Evolutionary conservation across 2,329 filamentous ascomycete species (phyloP).

Genomic region (Exophiala lecanii-corni): DNA sequence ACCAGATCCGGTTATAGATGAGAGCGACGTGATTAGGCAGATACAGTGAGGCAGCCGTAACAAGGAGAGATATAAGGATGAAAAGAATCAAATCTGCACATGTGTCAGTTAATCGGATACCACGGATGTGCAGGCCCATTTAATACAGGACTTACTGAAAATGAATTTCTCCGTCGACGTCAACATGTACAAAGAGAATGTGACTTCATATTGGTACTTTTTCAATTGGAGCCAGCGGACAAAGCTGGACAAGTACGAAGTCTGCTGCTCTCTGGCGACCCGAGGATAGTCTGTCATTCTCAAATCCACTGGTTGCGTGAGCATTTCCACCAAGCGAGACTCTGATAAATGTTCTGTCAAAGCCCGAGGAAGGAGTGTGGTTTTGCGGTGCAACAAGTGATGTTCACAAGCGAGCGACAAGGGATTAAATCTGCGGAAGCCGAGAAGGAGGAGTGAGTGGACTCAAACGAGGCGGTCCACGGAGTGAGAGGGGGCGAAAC

Average conservation of each 20-base stretch:
- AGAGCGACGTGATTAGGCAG: slow-evolving; percentile 85
- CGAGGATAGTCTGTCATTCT: slow-evolving; percentile 20
- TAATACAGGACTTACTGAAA: slow-evolving; percentile 66
- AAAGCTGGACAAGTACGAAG: slow-evolving; percentile 45
- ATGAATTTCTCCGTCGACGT: slow-evolving; percentile 94
- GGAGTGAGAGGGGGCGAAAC: too few relatives aligned
- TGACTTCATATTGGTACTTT: slow-evolving; percentile 97
- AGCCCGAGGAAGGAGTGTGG: too few relatives aligned
- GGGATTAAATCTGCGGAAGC: too few relatives aligned
- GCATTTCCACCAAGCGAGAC: too few relatives aligned
- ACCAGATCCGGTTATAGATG: slow-evolving; percentile 80
- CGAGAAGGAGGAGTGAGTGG: too few relatives aligned
- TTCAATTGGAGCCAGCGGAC: slow-evolving; percentile 88
- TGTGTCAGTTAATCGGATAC: slow-evolving; percentile 4
- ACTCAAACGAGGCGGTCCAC: too few relatives aligned
- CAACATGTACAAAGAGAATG: slow-evolving; percentile 94
- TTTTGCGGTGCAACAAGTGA: too few relatives aligned
- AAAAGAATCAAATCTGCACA: slow-evolving; percentile 79
- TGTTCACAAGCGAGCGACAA: too few relatives aligned
- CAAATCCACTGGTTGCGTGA: background rate
- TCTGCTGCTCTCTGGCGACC: slow-evolving; percentile 14
- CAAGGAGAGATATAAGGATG: slow-evolving; percentile 78
- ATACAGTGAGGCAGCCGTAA: slow-evolving; percentile 84
- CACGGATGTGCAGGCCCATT: background rate
- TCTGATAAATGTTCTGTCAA: too few relatives aligned